phyloP scores from a whole-genome alignment of 768 basidiomycete species.

The Boletus reticulatus region DNA sequence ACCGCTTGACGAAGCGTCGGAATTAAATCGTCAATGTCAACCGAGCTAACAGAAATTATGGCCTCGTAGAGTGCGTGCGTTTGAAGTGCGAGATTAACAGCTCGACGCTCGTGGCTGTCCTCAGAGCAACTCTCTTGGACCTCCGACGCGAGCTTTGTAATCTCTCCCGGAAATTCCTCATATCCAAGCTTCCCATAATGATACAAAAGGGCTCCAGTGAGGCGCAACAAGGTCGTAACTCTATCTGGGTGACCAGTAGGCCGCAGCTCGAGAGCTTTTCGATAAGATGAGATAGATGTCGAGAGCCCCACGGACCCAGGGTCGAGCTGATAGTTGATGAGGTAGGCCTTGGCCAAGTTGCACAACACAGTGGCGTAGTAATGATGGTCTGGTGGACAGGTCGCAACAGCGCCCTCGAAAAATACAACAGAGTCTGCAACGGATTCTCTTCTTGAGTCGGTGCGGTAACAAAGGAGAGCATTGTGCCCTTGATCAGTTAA shows the following conservation, averaged over 20 bases:
- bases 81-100: background rate
- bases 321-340: background rate
- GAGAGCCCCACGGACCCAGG: background rate
- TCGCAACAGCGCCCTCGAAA: slow-evolving; percentile 3
- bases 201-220: background rate
- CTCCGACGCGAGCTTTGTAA: background rate
- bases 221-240: background rate
- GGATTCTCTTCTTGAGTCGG: background rate
- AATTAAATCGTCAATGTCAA: background rate
- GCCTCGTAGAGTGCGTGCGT: background rate
- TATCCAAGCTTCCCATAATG: background rate
- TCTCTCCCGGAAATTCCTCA: background rate
- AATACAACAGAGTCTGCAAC: background rate
- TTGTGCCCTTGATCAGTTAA: slow-evolving; percentile 4
- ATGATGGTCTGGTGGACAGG: background rate
- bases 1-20: background rate
- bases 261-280: slow-evolving; percentile 10
- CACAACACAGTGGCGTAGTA: slow-evolving; percentile 1
- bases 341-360: slow-evolving; percentile 7
- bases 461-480: background rate
- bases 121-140: background rate
- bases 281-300: background rate
- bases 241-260: slow-evolving; percentile 7
- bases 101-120: background rate
- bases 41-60: background rate